A percentile compares a stretch with the other conserved stretches of the same genome.
These are phyloP conservation scores for Eragrostis curvula DNA, from an alignment of 176 grass and related monocot genomes.

Conservation along the genomic window DNA sequence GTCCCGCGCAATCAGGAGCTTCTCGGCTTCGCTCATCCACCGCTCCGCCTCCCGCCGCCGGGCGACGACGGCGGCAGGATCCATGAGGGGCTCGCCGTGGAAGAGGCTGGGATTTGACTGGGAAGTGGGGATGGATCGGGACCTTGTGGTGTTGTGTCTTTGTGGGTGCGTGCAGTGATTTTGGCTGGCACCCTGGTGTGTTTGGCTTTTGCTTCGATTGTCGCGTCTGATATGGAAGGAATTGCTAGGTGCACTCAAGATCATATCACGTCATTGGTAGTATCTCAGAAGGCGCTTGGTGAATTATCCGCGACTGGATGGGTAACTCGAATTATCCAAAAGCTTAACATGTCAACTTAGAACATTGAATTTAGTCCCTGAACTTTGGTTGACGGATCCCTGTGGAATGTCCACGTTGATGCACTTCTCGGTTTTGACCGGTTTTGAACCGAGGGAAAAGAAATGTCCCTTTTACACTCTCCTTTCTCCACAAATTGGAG, in stretches of 20 bases:
- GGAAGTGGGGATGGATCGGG: neutral
- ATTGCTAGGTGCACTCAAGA: neutral
- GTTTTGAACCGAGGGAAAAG: too few species aligned
- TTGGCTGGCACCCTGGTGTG: neutral
- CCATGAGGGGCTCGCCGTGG: constrained; percentile 6
- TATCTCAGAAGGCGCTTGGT: too few species aligned
- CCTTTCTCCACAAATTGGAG: too few species aligned
- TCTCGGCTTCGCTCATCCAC: constrained; percentile 17
- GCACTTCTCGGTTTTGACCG: too few species aligned
- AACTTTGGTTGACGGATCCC: too few species aligned
- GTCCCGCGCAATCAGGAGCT: constrained; percentile 35
- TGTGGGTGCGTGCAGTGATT: constrained; percentile 3
- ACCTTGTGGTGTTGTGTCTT: neutral
- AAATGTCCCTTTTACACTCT: too few species aligned
- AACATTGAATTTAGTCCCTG: too few species aligned
- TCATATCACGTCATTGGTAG: too few species aligned
- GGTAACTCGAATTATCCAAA: too few species aligned
- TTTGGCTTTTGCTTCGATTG: constrained; percentile 6
- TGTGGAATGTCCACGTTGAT: too few species aligned
- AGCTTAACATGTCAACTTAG: too few species aligned
- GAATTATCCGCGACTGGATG: too few species aligned
- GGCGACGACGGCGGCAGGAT: constrained; percentile 5
- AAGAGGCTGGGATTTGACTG: constrained; percentile 18
- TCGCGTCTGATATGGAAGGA: neutral
- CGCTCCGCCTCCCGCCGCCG: constrained; percentile 25